These are phyloP conservation scores for Termitomyces sp. DNA, from an alignment of 768 basidiomycete genomes.

Conservation along the genomic window DNA sequence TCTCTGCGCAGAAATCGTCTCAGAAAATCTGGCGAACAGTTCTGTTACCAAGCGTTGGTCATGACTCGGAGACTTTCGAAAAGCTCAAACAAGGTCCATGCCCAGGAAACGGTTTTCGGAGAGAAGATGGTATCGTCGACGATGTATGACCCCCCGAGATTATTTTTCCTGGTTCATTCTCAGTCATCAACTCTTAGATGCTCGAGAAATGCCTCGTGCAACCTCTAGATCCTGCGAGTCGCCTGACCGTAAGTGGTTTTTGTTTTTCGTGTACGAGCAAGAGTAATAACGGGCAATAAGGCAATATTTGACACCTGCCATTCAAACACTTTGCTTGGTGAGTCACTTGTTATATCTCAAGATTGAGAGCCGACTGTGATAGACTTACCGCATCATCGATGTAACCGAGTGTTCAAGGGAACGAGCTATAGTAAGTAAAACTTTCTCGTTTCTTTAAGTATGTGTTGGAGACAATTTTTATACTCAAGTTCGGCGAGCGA, in stretches of 20 bases:
- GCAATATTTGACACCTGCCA: not conserved
- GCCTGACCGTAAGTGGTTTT: not conserved
- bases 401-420: not conserved
- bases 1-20: too few species aligned
- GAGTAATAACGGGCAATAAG: not conserved
- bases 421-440: not conserved
- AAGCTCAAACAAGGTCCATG: not conserved
- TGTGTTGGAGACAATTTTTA: not conserved
- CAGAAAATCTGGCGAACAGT: not conserved
- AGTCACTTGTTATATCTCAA: not conserved
- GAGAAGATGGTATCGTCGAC: not conserved
- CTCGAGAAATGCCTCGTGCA: not conserved
- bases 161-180: not conserved
- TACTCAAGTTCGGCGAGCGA: not conserved
- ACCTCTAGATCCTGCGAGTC: not conserved
- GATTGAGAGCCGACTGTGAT: not conserved
- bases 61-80: not conserved
- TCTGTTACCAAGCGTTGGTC: not conserved
- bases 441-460: too few species aligned
- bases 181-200: not conserved
- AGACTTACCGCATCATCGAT: not conserved
- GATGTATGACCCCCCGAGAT: not conserved
- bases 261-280: not conserved
- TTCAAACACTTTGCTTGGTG: not conserved
- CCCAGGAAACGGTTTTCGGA: not conserved